Conservation (phyloP, 2,329 filamentous ascomycete species). For the Lecanicillium sp. region DNA sequence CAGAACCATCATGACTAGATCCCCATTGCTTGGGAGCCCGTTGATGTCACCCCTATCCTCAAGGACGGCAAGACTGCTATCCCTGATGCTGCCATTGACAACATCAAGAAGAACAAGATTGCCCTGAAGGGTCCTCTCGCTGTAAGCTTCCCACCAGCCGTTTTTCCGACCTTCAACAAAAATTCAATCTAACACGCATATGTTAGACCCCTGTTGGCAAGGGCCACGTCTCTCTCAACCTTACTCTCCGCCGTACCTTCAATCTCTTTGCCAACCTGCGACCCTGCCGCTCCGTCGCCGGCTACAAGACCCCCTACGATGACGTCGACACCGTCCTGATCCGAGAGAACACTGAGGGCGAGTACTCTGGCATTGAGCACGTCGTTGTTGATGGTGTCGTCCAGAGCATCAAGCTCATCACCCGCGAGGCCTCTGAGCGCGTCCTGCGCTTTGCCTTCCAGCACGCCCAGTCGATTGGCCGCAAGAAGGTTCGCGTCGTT, state of each 20-base stretch:
- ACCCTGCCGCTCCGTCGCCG: slow-evolving; percentile 91
- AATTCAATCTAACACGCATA: slow-evolving; percentile 11
- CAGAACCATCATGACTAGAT: slow-evolving; percentile 40
- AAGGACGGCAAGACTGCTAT: slow-evolving; percentile 96
- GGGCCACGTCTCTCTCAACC: slow-evolving; percentile 97
- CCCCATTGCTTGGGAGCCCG: slow-evolving; percentile 92
- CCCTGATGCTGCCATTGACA: slow-evolving; percentile 84
- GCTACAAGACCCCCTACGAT: slow-evolving; percentile 98
- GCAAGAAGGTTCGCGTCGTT: slow-evolving; percentile 93
- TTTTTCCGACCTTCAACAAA: no score
- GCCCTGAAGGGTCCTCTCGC: slow-evolving; percentile 97
- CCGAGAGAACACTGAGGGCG: slow-evolving; percentile 98
- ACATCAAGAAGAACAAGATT: slow-evolving; percentile 91
- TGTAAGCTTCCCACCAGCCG: slow-evolving; percentile 42
- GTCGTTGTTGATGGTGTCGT: slow-evolving; percentile 96
- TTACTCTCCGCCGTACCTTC: slow-evolving; percentile 97
- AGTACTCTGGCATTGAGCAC: slow-evolving; percentile 99
- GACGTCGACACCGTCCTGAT: slow-evolving; percentile 95
- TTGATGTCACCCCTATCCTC: slow-evolving; percentile 89
- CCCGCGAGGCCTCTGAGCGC: slow-evolving; percentile 85
- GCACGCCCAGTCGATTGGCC: slow-evolving; percentile 86
- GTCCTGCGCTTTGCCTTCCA: slow-evolving; percentile 98
- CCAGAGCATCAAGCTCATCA: slow-evolving; percentile 99
- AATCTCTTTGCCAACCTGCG: slow-evolving; percentile 99
- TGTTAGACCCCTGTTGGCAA: slow-evolving; percentile 86